Evolutionary conservation across 140 eudicot genomes (phyloP), one percentile per base, ranked within the genome.

Genomic region (Ambrosia hybrid): DNA sequence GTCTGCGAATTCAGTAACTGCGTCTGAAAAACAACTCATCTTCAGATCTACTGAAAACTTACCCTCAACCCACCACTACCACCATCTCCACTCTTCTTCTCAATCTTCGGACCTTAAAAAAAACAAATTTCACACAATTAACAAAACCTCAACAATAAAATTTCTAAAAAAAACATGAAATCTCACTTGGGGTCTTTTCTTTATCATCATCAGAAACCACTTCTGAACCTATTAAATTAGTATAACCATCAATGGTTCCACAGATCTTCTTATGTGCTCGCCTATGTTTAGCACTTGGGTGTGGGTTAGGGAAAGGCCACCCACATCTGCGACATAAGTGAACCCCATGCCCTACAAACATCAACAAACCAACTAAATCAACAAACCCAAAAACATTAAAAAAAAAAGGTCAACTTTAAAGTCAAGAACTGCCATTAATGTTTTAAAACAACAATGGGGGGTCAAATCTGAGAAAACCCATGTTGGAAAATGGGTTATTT

Each of bases 261-360:
- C 98, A 93, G 64, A 87, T 83, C 89, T 68, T 90, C 87, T 86
- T 93, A 80, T 93, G 98, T 39, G 98, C 85, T 73, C 97, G 75
- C 62, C 98, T 68, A 53, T 85, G 96, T 69, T 45, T 87, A 9
- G 98, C 79, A 78, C 97, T 93, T 13, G 97, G 98, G 64, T 93
- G 96, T 72, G 91, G 81, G 64, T 93, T 93, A n/a, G 97, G 94
- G 71, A 78, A 93, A 6, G 94, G 83, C 98, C 98, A 93, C 16
- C 98, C 97, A 79, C 97, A 93, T 81, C 83, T 81, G 67, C 48
- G 79, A 71, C 98, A 93, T 26, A 84, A 14, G 45, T 87, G 80
- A 73, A 67, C 83, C 39, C 71, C 74, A 34, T 86, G 85, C 83
- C 30, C 96, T 91, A 74, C 70, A 59, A 72, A 4, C 34, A 48